A percentile compares a stretch with the other conserved stretches of the same genome.
Evolutionary conservation across 495 filamentous ascomycete species (phyloP).

Genomic region (Xylaria bambusicola): DNA sequence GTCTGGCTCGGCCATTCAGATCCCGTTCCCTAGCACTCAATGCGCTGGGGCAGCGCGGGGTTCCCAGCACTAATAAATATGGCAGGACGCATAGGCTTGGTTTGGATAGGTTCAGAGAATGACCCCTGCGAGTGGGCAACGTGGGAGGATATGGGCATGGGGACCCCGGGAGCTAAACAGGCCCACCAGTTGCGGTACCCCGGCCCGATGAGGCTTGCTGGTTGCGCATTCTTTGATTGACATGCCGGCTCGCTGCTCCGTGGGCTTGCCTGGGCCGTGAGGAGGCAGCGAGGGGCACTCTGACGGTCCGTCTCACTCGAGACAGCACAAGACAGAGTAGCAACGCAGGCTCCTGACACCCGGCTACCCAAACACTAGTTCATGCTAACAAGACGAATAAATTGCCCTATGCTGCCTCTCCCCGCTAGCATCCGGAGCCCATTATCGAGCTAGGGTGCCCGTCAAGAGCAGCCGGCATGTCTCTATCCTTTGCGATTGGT

Average conservation of each 20-base stretch:
- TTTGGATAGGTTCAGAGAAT: neutral
- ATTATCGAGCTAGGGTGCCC: slow-evolving; percentile 18
- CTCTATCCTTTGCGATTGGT: slow-evolving; percentile 26
- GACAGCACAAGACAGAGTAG: slow-evolving; percentile 17
- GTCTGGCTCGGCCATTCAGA: slow-evolving; percentile 38
- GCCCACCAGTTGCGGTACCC: slow-evolving; percentile 30
- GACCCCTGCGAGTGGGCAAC: slow-evolving; percentile 7
- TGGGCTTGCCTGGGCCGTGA: slow-evolving; percentile 18
- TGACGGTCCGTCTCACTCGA: slow-evolving; percentile 32
- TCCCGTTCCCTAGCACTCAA: slow-evolving; percentile 29
- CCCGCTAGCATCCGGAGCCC: slow-evolving; percentile 6
- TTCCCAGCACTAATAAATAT: slow-evolving; percentile 37
- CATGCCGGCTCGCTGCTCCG: slow-evolving; percentile 36
- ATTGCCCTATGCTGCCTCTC: slow-evolving; percentile 20
- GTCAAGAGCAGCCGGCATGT: slow-evolving; percentile 19
- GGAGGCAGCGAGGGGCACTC: slow-evolving; percentile 7
- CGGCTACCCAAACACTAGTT: slow-evolving; percentile 13
- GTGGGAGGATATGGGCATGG: slow-evolving; percentile 1
- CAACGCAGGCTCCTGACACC: slow-evolving; percentile 8
- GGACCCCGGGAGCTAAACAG: neutral
- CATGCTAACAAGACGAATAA: slow-evolving; percentile 20
- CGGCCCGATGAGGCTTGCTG: slow-evolving; percentile 33
- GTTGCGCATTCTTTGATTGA: slow-evolving; percentile 28
- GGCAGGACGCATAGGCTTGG: slow-evolving; percentile 14
- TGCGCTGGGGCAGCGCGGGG: slow-evolving; percentile 33